A percentile compares a stretch with the other conserved stretches of the same genome.
These are phyloP conservation scores for Peronospora farinosa DNA, from an alignment of 352 stramenopile species.

Conservation along the genomic window DNA sequence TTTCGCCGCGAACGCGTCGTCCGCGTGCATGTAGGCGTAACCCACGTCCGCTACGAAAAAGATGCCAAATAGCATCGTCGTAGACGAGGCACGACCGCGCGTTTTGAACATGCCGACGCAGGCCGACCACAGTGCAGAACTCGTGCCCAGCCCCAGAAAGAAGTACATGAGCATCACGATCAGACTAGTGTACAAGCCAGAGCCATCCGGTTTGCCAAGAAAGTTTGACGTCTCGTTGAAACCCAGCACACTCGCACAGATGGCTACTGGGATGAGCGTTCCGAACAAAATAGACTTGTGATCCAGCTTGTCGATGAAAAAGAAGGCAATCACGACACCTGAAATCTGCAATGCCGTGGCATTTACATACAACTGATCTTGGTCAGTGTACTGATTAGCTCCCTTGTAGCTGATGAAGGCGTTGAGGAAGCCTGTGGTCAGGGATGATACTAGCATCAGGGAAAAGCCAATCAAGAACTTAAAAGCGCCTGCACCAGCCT, in stretches of 20 bases:
- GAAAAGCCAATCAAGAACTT: constrained; percentile 62
- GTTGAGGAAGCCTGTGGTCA: constrained; percentile 56
- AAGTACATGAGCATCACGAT: constrained; percentile 70
- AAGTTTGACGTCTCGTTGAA: constrained; percentile 54
- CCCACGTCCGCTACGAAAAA: constrained; percentile 50
- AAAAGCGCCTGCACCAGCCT: constrained; percentile 36
- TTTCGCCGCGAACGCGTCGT: constrained; percentile 29
- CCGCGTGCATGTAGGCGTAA: constrained; percentile 53
- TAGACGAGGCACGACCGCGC: constrained; percentile 41
- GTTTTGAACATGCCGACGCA: constrained; percentile 62
- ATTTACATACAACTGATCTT: constrained; percentile 51
- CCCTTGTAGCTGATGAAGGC: constrained; percentile 51
- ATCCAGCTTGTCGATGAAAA: constrained; percentile 76
- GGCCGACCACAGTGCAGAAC: constrained; percentile 50
- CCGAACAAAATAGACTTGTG: constrained; percentile 66
- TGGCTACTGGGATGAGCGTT: constrained; percentile 51
- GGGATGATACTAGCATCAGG: constrained; percentile 56
- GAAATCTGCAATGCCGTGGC: constrained; percentile 47
- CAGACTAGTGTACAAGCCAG: constrained; percentile 48
- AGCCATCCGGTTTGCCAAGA: constrained; percentile 33
- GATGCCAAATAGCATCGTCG: constrained; percentile 45
- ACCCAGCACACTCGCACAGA: constrained; percentile 43
- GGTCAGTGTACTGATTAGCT: constrained; percentile 37
- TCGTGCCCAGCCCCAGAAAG: constrained; percentile 66
- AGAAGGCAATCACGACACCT: constrained; percentile 58